A percentile compares a stretch with the other conserved stretches of the same genome.
Evolutionary conservation across 352 stramenopile genomes (phyloP).

Genomic region (Globisporangium acanthophoron): DNA sequence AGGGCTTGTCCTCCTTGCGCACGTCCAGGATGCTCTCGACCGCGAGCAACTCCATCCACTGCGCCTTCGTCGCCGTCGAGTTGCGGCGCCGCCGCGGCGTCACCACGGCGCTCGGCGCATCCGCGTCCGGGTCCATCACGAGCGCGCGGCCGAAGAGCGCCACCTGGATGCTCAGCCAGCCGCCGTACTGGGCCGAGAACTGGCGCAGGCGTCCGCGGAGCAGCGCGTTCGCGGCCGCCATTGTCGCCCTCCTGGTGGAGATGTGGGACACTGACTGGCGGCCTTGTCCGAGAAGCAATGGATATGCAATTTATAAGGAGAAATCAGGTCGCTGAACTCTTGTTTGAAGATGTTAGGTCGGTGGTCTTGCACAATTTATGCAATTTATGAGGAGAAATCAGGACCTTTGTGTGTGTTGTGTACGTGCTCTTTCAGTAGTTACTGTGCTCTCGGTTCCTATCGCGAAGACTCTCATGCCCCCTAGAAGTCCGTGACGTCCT

Average conservation of each 20-base stretch:
- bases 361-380: too few species aligned
- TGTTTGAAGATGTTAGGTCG: too few species aligned
- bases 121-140: conserved; percentile 43
- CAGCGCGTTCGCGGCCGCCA: conserved; percentile 28
- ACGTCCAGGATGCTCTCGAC: conserved; percentile 25
- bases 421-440: too few species aligned
- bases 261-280: background rate
- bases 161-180: conserved; percentile 39
- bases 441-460: background rate
- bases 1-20: conserved; percentile 23
- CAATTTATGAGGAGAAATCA: too few species aligned
- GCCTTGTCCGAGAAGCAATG: background rate
- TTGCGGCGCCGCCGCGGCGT: conserved; percentile 39
- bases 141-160: conserved; percentile 41
- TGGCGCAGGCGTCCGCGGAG: conserved; percentile 36
- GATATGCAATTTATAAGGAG: background rate
- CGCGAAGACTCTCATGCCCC: background rate
- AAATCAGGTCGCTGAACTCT: too few species aligned
- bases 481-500: conserved; percentile 71
- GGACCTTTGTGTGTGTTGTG: too few species aligned
- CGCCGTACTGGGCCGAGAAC: conserved; percentile 47
- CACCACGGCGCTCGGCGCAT: conserved; percentile 17
- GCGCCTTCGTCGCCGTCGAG: conserved; percentile 27
- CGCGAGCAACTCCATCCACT: conserved; percentile 46
- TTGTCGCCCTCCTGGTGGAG: background rate